Evolutionary conservation across 352 stramenopile genomes (phyloP).

Genomic region (Phytopythium chamaehyphon): DNA sequence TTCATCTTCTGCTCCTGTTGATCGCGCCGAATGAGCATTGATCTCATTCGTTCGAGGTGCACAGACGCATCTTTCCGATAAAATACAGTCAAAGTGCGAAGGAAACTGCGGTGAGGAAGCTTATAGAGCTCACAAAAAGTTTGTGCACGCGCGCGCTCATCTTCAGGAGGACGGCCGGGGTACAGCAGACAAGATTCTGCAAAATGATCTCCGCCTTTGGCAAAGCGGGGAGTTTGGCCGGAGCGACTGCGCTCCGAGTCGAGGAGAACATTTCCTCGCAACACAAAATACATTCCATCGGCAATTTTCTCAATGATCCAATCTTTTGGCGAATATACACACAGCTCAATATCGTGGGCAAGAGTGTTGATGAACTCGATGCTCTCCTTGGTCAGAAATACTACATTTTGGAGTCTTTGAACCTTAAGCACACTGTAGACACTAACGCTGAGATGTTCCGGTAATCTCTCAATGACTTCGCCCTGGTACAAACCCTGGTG

Average conservation of each 20-base stretch:
- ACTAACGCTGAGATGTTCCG: constrained; percentile 52
- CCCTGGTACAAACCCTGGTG: constrained; percentile 44
- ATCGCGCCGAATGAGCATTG: constrained; percentile 44
- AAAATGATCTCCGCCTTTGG: constrained; percentile 53
- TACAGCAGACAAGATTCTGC: constrained; percentile 48
- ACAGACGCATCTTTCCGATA: constrained; percentile 28
- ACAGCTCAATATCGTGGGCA: constrained; percentile 39
- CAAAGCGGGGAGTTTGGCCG: constrained; percentile 20
- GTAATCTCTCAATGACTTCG: constrained; percentile 42
- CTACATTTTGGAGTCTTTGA: constrained; percentile 55
- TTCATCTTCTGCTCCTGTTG: constrained; percentile 84
- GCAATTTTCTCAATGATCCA: constrained; percentile 69
- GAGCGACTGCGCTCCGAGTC: constrained; percentile 13
- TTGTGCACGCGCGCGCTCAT: constrained; percentile 52
- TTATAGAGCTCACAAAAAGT: constrained; percentile 79
- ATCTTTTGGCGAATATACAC: constrained; percentile 59
- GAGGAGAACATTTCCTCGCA: constrained; percentile 48
- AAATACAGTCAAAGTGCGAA: constrained; percentile 46
- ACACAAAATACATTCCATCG: constrained; percentile 64
- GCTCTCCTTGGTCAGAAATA: constrained; percentile 58
- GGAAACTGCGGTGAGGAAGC: constrained; percentile 47
- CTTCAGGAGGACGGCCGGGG: constrained; percentile 36
- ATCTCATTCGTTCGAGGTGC: constrained; percentile 49
- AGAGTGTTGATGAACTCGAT: constrained; percentile 72
- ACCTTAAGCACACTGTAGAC: constrained; percentile 51